These are phyloP conservation scores for Silene uniflora DNA, from an alignment of 148 eudicot species.

Conservation along the genomic window DNA sequence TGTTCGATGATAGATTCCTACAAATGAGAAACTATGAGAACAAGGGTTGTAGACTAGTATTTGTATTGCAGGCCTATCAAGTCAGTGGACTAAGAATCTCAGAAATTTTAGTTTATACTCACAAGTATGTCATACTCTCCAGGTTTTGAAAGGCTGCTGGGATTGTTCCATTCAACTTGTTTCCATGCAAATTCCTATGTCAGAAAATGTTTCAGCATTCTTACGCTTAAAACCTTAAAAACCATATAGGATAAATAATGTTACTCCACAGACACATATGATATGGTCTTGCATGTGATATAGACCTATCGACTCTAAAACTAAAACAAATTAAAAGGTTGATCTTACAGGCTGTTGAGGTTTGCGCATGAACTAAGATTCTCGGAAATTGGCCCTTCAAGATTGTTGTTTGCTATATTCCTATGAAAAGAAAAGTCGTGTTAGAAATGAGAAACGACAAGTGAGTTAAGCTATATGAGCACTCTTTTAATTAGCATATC, in stretches of 20 bases:
- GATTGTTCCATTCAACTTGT: slow-evolving; percentile 79
- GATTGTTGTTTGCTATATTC: slow-evolving; percentile 82
- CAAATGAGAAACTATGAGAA: slow-evolving; percentile 3
- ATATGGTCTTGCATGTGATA: no score
- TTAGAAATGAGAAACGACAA: slow-evolving; percentile 8
- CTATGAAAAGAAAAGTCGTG: slow-evolving; percentile 29
- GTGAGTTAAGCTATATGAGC: background rate
- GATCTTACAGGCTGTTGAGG: slow-evolving; percentile 76
- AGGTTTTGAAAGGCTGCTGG: slow-evolving; percentile 73
- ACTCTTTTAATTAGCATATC: background rate
- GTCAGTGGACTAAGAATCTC: background rate
- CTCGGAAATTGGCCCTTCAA: slow-evolving; percentile 81
- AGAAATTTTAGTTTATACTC: slow-evolving; percentile 21
- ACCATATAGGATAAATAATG: background rate
- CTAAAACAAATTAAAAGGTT: no score
- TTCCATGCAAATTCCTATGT: slow-evolving; percentile 70
- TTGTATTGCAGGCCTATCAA: background rate
- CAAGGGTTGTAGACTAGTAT: background rate
- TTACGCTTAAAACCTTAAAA: background rate
- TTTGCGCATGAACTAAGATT: slow-evolving; percentile 89
- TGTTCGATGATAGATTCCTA: slow-evolving; percentile 89
- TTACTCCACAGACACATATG: background rate
- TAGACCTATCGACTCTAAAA: no score
- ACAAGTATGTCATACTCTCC: slow-evolving; percentile 98
- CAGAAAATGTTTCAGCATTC: background rate